Evolutionary conservation across 257 asterid species (phyloP), one percentile per base, ranked within the genome.

Genomic region (Ilex aquifolium): DNA sequence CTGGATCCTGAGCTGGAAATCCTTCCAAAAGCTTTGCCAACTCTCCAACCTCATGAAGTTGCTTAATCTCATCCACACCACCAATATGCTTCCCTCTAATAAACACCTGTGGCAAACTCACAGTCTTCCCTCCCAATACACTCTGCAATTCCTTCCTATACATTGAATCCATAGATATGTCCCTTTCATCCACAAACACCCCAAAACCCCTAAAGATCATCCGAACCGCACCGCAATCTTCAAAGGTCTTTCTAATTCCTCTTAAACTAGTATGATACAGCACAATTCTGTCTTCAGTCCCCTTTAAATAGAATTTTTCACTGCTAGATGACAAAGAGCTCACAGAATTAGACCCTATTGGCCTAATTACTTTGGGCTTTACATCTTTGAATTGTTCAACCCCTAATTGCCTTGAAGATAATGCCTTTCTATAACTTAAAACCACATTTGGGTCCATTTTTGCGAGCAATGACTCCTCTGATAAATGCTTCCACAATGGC

Each of bases 161-260:
- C 0, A 95, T 86, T 13, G 87, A 60, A 63, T 86, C 96, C 98
- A 91, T 91, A 0, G 98, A 91, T 16, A 91, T 85, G 65, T 91
- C 98, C 65, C 88, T 81, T 74, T 91, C 98, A 56, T 91, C 98
- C 16, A 88, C 86, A 17, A 74, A 72, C 67, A 86, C 95, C 61
- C 85, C 75, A 69, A 74, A 80, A 2, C 88, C 84, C 66, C 88
- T 70, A 21, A 91, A 71, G 56, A 91, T 91, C 86, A 74, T 88
- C 31, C 90, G 76, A 15, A 80, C 88, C 4, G 80, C 27, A 21
- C 27, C 27, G 27, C 27, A 21, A 21, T 21, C 27, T 21, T 21
- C 27, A 21, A 21, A 21, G 0, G 95, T 88, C 79, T 83, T 91
- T 88, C 95, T 81, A 62, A 86, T 91, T 7, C 95, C 92, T 74